Conservation (phyloP, 768 basidiomycete genomes). For the Phallus indusiatus region DNA sequence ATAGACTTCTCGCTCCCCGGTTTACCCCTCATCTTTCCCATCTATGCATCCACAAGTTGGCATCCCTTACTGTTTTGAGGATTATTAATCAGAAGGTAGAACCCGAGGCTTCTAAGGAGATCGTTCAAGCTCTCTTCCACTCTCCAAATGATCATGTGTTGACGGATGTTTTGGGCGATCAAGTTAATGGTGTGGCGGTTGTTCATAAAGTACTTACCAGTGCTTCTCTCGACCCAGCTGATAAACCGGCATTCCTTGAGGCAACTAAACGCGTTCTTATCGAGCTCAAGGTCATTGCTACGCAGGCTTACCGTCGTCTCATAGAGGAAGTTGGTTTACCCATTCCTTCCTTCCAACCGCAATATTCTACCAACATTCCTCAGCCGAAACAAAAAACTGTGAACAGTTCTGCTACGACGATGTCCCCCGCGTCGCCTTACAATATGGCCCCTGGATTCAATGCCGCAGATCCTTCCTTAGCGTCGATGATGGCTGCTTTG, state of each 20-base stretch:
- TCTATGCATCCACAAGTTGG: conserved; percentile 95
- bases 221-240: conserved; percentile 65
- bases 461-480: conserved; percentile 71
- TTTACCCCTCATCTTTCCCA: conserved; percentile 96
- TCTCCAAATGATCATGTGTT: conserved; percentile 84
- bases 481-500: conserved; percentile 88
- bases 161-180: conserved; percentile 90
- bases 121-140: conserved; percentile 86
- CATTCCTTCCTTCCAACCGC: conserved; percentile 78
- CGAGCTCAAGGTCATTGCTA: conserved; percentile 86
- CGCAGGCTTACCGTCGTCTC: conserved; percentile 86
- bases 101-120: conserved; percentile 74
- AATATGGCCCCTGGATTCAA: conserved; percentile 71
- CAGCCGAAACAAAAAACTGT: conserved; percentile 48
- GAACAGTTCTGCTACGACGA: conserved; percentile 31
- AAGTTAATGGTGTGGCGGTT: conserved; percentile 91
- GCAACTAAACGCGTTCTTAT: conserved; percentile 86
- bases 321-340: conserved; percentile 93
- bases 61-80: conserved; percentile 87
- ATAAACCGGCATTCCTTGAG: conserved; percentile 65
- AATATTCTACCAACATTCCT: conserved; percentile 49
- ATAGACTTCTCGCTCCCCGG: conserved; percentile 86
- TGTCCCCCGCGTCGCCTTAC: conserved; percentile 35
- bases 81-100: conserved; percentile 97
- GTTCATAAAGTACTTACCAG: conserved; percentile 89